Evolutionary conservation across 208 protist genomes (phyloP).

Genomic region (Acanthamoeba sp.): DNA sequence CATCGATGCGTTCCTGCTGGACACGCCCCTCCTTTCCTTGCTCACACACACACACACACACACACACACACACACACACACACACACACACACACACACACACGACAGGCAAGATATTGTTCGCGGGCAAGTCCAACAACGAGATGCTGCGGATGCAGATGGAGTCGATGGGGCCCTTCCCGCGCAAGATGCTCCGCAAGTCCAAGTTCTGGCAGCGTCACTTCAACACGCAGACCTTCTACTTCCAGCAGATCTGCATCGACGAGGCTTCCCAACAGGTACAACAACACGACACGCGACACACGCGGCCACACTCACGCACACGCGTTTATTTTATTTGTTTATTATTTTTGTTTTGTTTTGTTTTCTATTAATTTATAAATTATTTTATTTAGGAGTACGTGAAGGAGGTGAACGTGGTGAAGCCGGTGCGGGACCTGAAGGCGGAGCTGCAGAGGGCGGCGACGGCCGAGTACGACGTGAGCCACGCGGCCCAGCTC

Average conservation of each 20-base stretch:
- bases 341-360: neutral
- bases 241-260: conserved; percentile 80
- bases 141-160: conserved; percentile 90
- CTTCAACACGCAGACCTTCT: conserved; percentile 85
- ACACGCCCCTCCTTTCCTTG: too few relatives aligned
- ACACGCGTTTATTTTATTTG: too few relatives aligned
- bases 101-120: conserved; percentile 88
- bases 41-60: too few relatives aligned
- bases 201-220: conserved; percentile 85
- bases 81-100: too few relatives aligned
- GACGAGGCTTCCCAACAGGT: conserved; percentile 80
- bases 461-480: conserved; percentile 35
- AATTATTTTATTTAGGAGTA: too few relatives aligned
- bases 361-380: too few relatives aligned
- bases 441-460: neutral
- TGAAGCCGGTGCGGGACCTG: conserved; percentile 3
- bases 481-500: neutral
- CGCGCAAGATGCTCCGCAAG: conserved; percentile 87
- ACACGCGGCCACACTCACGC: too few relatives aligned
- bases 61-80: too few relatives aligned
- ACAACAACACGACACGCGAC: too few relatives aligned
- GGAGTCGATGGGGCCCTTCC: conserved; percentile 85
- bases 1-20: too few relatives aligned
- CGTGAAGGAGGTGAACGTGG: conserved; percentile 34
- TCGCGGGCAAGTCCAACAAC: conserved; percentile 90